Percentiles rank a stretch among this genome's conserved stretches.
Evolutionary conservation across 2,329 filamentous ascomycete genomes (phyloP).

Genomic region (Cladophialophora carrionii): DNA sequence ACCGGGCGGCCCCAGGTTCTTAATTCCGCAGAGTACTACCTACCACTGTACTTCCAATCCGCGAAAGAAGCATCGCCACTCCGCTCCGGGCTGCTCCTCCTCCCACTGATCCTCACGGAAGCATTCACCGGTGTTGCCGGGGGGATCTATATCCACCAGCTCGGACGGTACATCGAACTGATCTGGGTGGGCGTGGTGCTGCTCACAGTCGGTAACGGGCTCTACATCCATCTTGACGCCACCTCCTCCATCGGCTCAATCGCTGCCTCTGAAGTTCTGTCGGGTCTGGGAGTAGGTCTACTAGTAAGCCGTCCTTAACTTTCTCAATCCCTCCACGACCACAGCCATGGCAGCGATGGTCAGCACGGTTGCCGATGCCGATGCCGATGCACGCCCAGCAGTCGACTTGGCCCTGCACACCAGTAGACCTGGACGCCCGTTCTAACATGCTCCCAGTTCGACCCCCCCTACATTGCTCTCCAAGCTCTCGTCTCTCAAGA

Average conservation of each 20-base stretch:
- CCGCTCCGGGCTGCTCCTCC: slow-evolving; percentile 60
- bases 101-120: slow-evolving; percentile 60
- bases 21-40: slow-evolving; percentile 68
- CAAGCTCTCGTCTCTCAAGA: slow-evolving; percentile 56
- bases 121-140: slow-evolving; percentile 50
- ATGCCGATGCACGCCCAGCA: neutral
- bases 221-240: slow-evolving; percentile 49
- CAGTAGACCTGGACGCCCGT: neutral
- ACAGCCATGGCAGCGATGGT: neutral
- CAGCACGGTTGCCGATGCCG: no score
- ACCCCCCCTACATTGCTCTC: slow-evolving; percentile 59
- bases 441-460: slow-evolving; percentile 44
- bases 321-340: neutral
- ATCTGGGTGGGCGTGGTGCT: slow-evolving; percentile 51
- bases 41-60: slow-evolving; percentile 73
- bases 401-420: neutral
- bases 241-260: neutral
- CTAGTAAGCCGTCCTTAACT: slow-evolving; percentile 38
- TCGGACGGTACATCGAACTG: slow-evolving; percentile 53
- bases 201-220: slow-evolving; percentile 51
- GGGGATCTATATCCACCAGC: slow-evolving; percentile 55
- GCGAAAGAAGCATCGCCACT: slow-evolving; percentile 65
- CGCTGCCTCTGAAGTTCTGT: slow-evolving; percentile 44
- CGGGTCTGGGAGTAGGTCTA: slow-evolving; percentile 52
- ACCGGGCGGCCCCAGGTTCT: slow-evolving; percentile 51